Evolutionary conservation across 2,329 filamentous ascomycete species (phyloP).

Genomic region (Claviceps sp.): DNA sequence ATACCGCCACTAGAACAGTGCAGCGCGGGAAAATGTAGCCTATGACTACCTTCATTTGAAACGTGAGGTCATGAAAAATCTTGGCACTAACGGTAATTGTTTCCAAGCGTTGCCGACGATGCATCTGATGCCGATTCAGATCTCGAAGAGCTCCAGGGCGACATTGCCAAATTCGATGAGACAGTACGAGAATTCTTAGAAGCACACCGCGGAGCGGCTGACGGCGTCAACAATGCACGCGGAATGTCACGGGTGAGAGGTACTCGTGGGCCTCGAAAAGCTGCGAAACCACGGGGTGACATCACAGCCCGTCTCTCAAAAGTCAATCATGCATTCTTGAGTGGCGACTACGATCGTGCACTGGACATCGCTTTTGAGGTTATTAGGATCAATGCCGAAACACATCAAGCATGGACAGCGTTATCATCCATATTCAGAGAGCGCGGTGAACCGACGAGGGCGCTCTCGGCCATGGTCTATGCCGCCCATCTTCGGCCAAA

Average conservation of each 20-base stretch:
- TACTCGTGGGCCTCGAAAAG: constrained; percentile 38
- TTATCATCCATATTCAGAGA: constrained; percentile 49
- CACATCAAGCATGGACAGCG: constrained; percentile 50
- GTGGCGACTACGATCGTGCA: constrained; percentile 46
- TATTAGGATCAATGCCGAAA: constrained; percentile 55
- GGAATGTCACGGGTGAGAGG: constrained; percentile 16
- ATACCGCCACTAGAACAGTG: neutral
- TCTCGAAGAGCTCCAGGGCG: constrained; percentile 28
- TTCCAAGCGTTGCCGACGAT: constrained; percentile 11
- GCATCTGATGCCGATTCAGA: constrained; percentile 31
- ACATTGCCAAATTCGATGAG: constrained; percentile 30
- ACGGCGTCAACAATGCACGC: constrained; percentile 9
- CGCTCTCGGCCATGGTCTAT: constrained; percentile 45
- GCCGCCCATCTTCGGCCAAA: constrained; percentile 51
- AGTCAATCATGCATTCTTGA: constrained; percentile 56
- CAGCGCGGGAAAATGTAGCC: neutral
- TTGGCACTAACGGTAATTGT: constrained; percentile 1
- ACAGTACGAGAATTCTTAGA: constrained; percentile 28
- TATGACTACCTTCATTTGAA: neutral
- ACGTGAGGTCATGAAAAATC: no score
- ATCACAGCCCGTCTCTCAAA: constrained; percentile 54
- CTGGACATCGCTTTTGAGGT: constrained; percentile 46
- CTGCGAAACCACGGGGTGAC: constrained; percentile 55
- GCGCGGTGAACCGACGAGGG: constrained; percentile 41
- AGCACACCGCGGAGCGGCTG: constrained; percentile 19